Conservation (phyloP, 228 moss, liverwort and hornwort species). For the Sphagnum magellanicum region DNA sequence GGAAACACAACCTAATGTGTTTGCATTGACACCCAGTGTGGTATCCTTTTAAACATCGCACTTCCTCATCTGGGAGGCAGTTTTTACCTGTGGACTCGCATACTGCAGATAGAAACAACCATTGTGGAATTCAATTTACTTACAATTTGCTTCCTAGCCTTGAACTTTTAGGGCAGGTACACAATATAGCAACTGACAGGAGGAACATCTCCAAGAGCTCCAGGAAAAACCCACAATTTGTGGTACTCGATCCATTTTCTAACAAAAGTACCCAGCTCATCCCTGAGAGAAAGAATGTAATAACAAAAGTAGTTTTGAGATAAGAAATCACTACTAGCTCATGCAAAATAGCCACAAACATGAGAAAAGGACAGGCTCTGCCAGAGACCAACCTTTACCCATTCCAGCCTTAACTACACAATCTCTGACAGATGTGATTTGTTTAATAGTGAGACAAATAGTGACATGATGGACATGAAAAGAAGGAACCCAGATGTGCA, state of each 20-base stretch:
- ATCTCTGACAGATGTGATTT: neutral
- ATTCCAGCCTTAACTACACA: neutral
- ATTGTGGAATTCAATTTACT: neutral
- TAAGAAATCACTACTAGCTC: neutral
- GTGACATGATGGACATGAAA: too few relatives aligned
- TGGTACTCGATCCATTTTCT: neutral
- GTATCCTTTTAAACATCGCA: conserved; percentile 32
- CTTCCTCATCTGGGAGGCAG: conserved; percentile 39
- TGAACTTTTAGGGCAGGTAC: neutral
- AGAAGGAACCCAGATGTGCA: neutral
- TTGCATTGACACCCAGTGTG: conserved; percentile 43
- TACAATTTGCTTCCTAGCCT: neutral
- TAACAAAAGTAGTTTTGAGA: neutral
- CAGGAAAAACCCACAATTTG: neutral
- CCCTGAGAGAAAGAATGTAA: neutral
- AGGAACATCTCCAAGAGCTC: neutral
- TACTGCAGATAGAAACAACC: conserved; percentile 10
- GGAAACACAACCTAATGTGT: conserved; percentile 36
- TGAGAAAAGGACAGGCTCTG: too few relatives aligned
- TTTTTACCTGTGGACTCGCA: conserved; percentile 36
- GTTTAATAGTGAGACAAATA: too few relatives aligned
- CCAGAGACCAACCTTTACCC: neutral
- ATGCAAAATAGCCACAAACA: too few relatives aligned
- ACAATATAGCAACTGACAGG: neutral
- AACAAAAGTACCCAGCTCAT: neutral